These are phyloP conservation scores for Teratosphaeriaceae sp. DNA, from an alignment of 2,329 filamentous ascomycete genomes.

Conservation along the genomic window DNA sequence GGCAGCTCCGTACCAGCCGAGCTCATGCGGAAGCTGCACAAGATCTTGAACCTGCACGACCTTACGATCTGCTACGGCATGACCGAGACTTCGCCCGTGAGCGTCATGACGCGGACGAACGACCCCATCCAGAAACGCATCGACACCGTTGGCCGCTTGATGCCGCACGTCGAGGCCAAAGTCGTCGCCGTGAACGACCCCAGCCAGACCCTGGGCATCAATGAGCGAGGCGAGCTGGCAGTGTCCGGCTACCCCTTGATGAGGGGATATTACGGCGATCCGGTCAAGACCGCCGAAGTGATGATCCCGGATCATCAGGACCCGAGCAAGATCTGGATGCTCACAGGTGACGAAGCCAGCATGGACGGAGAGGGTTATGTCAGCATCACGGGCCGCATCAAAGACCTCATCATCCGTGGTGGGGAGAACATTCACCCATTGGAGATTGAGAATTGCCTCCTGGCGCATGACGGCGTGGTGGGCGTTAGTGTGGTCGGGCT, in stretches of 20 bases:
- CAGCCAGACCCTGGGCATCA: conserved; percentile 52
- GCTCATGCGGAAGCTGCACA: conserved; percentile 71
- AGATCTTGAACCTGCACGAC: conserved; percentile 66
- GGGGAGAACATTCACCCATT: conserved; percentile 95
- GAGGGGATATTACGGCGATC: conserved; percentile 83
- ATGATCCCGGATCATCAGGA: conserved; percentile 51
- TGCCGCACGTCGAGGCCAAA: conserved; percentile 76
- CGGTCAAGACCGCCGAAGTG: conserved; percentile 61
- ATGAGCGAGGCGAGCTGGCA: conserved; percentile 71
- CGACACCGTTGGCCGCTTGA: conserved; percentile 66
- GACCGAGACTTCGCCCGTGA: conserved; percentile 78
- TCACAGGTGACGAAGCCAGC: conserved; percentile 81
- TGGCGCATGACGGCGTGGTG: conserved; percentile 61
- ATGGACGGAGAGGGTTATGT: conserved; percentile 83
- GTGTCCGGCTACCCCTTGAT: conserved; percentile 82
- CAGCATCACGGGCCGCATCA: conserved; percentile 82
- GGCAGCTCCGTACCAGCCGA: conserved; percentile 78
- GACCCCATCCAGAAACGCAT: conserved; percentile 70
- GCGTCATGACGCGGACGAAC: conserved; percentile 70
- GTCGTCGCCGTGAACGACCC: conserved; percentile 65
- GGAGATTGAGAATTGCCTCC: conserved; percentile 83
- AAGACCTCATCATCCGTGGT: conserved; percentile 89
- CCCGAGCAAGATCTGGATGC: conserved; percentile 69
- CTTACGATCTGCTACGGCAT: conserved; percentile 94
- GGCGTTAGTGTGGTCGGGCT: conserved; percentile 82